Conservation (phyloP, 441 rosid genomes). For the Kokia cookei region DNA sequence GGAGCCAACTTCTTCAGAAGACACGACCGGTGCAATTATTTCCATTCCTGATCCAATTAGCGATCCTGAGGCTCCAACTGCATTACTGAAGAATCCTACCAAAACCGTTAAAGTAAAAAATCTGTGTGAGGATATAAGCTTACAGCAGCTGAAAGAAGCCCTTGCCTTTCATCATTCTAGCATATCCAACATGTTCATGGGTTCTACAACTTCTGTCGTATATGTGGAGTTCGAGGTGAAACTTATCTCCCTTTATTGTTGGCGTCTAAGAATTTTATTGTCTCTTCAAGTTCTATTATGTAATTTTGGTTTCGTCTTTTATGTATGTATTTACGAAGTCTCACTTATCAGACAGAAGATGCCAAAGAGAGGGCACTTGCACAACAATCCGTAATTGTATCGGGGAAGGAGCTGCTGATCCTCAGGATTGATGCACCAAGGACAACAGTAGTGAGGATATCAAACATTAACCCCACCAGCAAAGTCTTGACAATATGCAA, state of each 20-base stretch:
- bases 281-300: neutral
- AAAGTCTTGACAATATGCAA: neutral
- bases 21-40: slow-evolving; percentile 9
- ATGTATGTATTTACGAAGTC: neutral
- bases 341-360: slow-evolving; percentile 26
- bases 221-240: slow-evolving; percentile 38
- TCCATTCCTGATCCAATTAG: slow-evolving; percentile 29
- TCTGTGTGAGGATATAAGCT: slow-evolving; percentile 15
- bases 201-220: slow-evolving; percentile 24
- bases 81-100: slow-evolving; percentile 31
- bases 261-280: neutral
- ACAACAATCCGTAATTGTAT: slow-evolving; percentile 20
- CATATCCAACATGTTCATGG: slow-evolving; percentile 22
- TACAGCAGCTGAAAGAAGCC: slow-evolving; percentile 28
- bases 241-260: slow-evolving; percentile 2
- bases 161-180: slow-evolving; percentile 22
- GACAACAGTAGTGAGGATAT: slow-evolving; percentile 34
- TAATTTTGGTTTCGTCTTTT: neutral
- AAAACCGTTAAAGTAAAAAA: slow-evolving; percentile 25
- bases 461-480: neutral
- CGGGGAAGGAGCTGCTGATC: slow-evolving; percentile 19
- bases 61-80: slow-evolving; percentile 29
- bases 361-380: slow-evolving; percentile 35
- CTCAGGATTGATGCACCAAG: slow-evolving; percentile 40
- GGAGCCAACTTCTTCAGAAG: slow-evolving; percentile 21